Conservation (phyloP, 164 flowering plant species). For the Euptelea pleiosperma region DNA sequence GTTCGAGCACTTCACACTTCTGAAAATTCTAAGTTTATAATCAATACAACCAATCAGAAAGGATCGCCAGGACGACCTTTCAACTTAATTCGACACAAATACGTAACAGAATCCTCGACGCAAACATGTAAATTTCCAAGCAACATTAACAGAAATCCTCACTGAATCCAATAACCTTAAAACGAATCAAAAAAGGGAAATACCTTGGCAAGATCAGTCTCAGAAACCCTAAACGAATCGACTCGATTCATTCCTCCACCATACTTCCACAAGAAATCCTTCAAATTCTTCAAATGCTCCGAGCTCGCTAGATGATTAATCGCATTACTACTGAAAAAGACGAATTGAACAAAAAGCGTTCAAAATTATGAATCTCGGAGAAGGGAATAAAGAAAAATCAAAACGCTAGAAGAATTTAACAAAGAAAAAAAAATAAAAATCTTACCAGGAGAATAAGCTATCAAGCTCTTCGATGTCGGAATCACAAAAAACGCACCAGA, state of each 20-base stretch:
- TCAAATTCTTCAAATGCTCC: constrained; percentile 67
- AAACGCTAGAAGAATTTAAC: neutral
- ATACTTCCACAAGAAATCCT: constrained; percentile 65
- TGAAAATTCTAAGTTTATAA: no score
- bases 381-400: neutral
- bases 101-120: no score
- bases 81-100: no score
- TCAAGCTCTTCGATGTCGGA: constrained; percentile 45
- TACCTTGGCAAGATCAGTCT: constrained; percentile 65
- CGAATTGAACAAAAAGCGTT: neutral
- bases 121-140: neutral
- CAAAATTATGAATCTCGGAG: neutral
- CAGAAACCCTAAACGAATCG: constrained; percentile 50
- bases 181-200: neutral
- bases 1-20: no score
- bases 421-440: neutral
- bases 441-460: constrained; percentile 63
- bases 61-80: no score
- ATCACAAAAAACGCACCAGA: constrained; percentile 93
- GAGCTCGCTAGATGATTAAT: constrained; percentile 66
- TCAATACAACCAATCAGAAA: no score
- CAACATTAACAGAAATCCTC: neutral
- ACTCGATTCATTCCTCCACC: constrained; percentile 64
- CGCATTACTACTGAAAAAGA: constrained; percentile 50
- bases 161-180: neutral